Evolutionary conservation across 2,329 filamentous ascomycete species (phyloP).

Genomic region (Paraconiothyrium brasiliense): DNA sequence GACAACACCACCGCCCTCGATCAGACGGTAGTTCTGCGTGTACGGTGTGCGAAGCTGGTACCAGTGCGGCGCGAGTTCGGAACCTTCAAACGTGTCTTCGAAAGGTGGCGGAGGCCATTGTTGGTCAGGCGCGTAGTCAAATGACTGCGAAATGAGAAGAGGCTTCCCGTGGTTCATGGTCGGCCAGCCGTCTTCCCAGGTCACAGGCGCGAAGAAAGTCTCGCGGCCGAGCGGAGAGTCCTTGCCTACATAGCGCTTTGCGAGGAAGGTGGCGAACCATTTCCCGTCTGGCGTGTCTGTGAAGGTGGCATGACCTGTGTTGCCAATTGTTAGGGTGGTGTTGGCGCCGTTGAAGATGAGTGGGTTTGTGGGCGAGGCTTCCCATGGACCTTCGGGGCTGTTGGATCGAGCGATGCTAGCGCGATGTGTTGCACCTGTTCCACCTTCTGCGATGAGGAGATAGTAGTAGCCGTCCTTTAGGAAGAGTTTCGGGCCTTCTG

Average conservation of each 20-base stretch:
- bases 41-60: slow-evolving; percentile 9
- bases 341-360: background rate
- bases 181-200: background rate
- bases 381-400: background rate
- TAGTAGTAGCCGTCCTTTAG: too few relatives aligned
- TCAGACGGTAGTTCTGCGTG: slow-evolving; percentile 3
- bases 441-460: too few relatives aligned
- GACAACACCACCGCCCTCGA: background rate
- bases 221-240: background rate
- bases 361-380: slow-evolving; percentile 5
- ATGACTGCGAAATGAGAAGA: background rate
- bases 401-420: too few relatives aligned
- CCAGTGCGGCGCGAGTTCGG: background rate
- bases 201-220: background rate
- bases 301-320: background rate
- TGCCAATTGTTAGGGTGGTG: background rate
- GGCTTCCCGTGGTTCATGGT: background rate
- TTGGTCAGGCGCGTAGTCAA: background rate
- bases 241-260: slow-evolving; percentile 1
- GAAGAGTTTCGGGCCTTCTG: too few relatives aligned
- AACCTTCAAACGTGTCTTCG: background rate
- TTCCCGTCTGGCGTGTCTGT: background rate
- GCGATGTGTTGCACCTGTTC: too few relatives aligned
- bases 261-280: slow-evolving; percentile 1
- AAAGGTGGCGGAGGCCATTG: background rate